Conservation (phyloP, 2,329 filamentous ascomycete genomes). For the Emydomyces testavorans region DNA sequence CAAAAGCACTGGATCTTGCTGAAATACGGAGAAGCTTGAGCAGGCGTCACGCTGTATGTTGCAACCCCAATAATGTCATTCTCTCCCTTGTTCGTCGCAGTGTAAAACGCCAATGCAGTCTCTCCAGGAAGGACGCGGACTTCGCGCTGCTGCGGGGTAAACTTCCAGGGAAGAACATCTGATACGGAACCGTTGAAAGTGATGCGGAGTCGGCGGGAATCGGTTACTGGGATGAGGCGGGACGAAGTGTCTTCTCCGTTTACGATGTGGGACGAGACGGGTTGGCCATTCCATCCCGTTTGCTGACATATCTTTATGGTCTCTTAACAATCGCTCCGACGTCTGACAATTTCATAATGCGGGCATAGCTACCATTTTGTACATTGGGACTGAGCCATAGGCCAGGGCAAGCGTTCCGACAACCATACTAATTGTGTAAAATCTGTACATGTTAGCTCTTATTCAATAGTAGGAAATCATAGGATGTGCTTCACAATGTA, state of each 20-base stretch:
- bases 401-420: conserved; percentile 52
- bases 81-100: conserved; percentile 78
- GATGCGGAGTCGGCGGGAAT: conserved; percentile 75
- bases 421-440: conserved; percentile 52
- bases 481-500: conserved; percentile 34
- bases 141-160: conserved; percentile 90
- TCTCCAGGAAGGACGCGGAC: conserved; percentile 91
- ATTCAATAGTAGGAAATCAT: conserved; percentile 2
- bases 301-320: conserved; percentile 39
- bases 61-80: conserved; percentile 96
- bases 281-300: conserved; percentile 77
- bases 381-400: conserved; percentile 55
- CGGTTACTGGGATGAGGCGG: conserved; percentile 68
- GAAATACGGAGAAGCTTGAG: conserved; percentile 92
- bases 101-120: conserved; percentile 95
- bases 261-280: conserved; percentile 65
- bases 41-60: conserved; percentile 93
- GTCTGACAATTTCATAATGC: neutral
- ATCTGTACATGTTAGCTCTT: conserved; percentile 33
- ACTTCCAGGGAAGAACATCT: conserved; percentile 94
- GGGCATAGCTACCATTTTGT: conserved; percentile 47
- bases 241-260: conserved; percentile 53
- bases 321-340: neutral
- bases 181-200: conserved; percentile 95
- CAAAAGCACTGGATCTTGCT: conserved; percentile 99